phyloP scores from a whole-genome alignment of 2,329 filamentous ascomycete genomes.

The Arthrobotrys pseudoclavata region DNA sequence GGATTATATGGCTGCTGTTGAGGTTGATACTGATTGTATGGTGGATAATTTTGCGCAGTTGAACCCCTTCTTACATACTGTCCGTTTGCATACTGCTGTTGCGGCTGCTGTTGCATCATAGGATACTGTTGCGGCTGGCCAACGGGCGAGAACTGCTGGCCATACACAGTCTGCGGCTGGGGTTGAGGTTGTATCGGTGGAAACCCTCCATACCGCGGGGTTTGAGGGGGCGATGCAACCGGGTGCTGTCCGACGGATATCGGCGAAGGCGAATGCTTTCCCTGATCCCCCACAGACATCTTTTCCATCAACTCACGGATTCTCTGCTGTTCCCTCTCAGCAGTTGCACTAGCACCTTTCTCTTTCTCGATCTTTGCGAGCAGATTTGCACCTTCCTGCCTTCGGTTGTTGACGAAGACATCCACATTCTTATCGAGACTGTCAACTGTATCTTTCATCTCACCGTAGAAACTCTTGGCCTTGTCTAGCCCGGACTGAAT shows the following conservation, averaged over 20 bases:
- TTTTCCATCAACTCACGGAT: slow-evolving; percentile 92
- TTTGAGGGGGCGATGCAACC: slow-evolving; percentile 70
- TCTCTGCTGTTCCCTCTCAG: slow-evolving; percentile 87
- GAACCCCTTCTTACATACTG: slow-evolving; percentile 63
- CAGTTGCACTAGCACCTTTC: slow-evolving; percentile 74
- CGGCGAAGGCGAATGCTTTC: slow-evolving; percentile 66
- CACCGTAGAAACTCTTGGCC: slow-evolving; percentile 91
- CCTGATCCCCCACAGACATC: slow-evolving; percentile 83
- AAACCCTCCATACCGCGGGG: slow-evolving; percentile 66
- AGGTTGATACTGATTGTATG: slow-evolving; percentile 60
- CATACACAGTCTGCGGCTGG: slow-evolving; percentile 56
- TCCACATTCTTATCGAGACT: slow-evolving; percentile 96
- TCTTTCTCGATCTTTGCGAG: slow-evolving; percentile 88
- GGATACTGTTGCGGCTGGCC: slow-evolving; percentile 60
- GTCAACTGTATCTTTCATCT: slow-evolving; percentile 95
- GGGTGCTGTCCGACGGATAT: slow-evolving; percentile 66
- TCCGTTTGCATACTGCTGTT: slow-evolving; percentile 66
- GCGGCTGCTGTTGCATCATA: slow-evolving; percentile 64
- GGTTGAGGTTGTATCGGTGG: slow-evolving; percentile 56
- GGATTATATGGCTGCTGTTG: slow-evolving; percentile 70
- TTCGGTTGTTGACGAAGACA: slow-evolving; percentile 93
- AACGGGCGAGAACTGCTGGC: slow-evolving; percentile 60
- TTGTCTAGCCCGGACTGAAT: slow-evolving; percentile 86
- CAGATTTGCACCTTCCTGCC: slow-evolving; percentile 90
- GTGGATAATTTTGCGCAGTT: slow-evolving; percentile 51